Evolutionary conservation across 768 basidiomycete genomes (phyloP).

Genomic region (Infundibulicybe gibba): DNA sequence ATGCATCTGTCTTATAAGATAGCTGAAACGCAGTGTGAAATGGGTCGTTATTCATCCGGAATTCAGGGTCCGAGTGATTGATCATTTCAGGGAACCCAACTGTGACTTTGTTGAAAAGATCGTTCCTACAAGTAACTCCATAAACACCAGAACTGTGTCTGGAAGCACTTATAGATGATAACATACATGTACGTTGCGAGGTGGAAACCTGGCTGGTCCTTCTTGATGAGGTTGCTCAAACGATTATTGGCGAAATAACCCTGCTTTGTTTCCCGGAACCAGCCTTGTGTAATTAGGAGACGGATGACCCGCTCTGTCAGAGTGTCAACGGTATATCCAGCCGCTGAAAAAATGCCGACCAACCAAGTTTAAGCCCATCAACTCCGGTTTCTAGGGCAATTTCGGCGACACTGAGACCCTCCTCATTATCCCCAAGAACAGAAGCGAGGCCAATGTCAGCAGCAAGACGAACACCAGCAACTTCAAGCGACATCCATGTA

Average conservation of each 20-base stretch:
- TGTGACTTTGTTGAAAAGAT: slow-evolving; percentile 29
- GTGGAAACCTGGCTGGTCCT: slow-evolving; percentile 28
- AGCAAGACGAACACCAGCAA: slow-evolving; percentile 27
- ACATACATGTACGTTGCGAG: slow-evolving; percentile 33
- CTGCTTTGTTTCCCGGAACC: slow-evolving; percentile 31
- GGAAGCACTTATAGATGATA: no score
- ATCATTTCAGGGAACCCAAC: slow-evolving; percentile 27
- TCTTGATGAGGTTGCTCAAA: slow-evolving; percentile 30
- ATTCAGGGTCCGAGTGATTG: slow-evolving; percentile 28
- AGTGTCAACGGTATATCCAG: neutral
- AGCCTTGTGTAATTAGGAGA: slow-evolving; percentile 30
- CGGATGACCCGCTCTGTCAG: slow-evolving; percentile 27
- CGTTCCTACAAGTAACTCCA: no score
- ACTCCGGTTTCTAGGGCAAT: slow-evolving; percentile 29
- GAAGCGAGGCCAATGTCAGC: slow-evolving; percentile 29
- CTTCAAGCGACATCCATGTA: slow-evolving; percentile 28
- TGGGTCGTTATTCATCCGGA: slow-evolving; percentile 27
- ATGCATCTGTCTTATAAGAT: slow-evolving; percentile 28
- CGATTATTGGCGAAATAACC: slow-evolving; percentile 35
- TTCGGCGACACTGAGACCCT: slow-evolving; percentile 26
- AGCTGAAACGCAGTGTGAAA: slow-evolving; percentile 35
- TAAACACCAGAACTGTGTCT: no score
- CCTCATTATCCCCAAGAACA: slow-evolving; percentile 29
- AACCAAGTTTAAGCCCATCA: slow-evolving; percentile 30
- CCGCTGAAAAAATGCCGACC: neutral